Evolutionary conservation across 495 filamentous ascomycete genomes (phyloP).

Genomic region (Geopyxis carbonaria): DNA sequence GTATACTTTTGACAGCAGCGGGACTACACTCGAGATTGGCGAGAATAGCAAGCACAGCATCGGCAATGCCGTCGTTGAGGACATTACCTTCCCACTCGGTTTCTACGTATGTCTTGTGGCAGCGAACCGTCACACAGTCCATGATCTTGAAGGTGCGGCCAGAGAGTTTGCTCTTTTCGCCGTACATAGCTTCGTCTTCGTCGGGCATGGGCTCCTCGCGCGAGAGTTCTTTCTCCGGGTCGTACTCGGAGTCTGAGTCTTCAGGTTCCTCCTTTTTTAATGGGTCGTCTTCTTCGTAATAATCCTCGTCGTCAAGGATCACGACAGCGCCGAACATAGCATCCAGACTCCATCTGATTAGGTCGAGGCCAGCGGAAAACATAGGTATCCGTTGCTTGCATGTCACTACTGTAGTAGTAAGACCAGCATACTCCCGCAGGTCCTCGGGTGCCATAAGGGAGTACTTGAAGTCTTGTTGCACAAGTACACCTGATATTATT

Average conservation of each 20-base stretch:
- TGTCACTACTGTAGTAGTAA: slow-evolving; percentile 79
- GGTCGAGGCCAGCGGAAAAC: slow-evolving; percentile 69
- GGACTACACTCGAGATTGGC: slow-evolving; percentile 81
- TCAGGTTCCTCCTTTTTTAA: slow-evolving; percentile 25
- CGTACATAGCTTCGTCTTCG: slow-evolving; percentile 40
- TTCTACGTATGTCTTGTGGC: slow-evolving; percentile 53
- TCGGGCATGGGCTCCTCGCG: slow-evolving; percentile 26
- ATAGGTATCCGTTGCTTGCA: slow-evolving; percentile 80
- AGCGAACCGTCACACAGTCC: slow-evolving; percentile 65
- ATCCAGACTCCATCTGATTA: slow-evolving; percentile 88
- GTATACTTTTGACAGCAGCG: slow-evolving; percentile 77
- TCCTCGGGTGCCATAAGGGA: slow-evolving; percentile 93
- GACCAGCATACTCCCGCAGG: slow-evolving; percentile 80
- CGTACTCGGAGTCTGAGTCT: slow-evolving; percentile 31
- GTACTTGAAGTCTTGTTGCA: slow-evolving; percentile 94
- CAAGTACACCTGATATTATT: slow-evolving; percentile 72
- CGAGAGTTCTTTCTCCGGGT: slow-evolving; percentile 37
- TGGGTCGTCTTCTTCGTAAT: slow-evolving; percentile 27
- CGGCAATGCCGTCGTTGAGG: slow-evolving; percentile 92
- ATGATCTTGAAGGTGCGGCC: slow-evolving; percentile 42
- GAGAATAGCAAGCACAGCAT: slow-evolving; percentile 82
- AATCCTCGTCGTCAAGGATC: slow-evolving; percentile 44
- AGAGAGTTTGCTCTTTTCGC: slow-evolving; percentile 41
- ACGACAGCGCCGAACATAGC: slow-evolving; percentile 62
- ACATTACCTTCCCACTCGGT: slow-evolving; percentile 96